phyloP scores from a whole-genome alignment of 2,329 filamentous ascomycete species.

The Pestalotiopsis fici region DNA sequence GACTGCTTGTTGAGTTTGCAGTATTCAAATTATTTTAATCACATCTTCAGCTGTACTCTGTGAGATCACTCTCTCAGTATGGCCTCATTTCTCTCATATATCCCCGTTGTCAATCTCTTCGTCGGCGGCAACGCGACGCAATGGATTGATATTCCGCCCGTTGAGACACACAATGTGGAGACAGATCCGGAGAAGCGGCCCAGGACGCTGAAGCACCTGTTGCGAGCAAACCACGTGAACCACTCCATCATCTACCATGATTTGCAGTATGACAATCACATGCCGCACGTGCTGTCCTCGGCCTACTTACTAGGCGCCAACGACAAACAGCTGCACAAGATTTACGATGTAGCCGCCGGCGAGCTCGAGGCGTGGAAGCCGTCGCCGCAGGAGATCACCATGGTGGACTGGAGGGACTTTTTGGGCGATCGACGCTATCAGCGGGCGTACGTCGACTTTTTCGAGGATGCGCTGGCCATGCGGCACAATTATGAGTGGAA shows the following conservation, averaged over 20 bases:
- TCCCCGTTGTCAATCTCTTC: slow-evolving; percentile 40
- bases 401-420: slow-evolving; percentile 84
- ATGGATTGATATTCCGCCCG: slow-evolving; percentile 61
- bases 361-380: slow-evolving; percentile 78
- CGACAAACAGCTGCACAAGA: slow-evolving; percentile 69
- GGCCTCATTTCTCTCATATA: slow-evolving; percentile 42
- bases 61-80: slow-evolving; percentile 17
- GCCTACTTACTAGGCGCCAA: slow-evolving; percentile 83
- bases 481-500: slow-evolving; percentile 82
- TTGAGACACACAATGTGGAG: slow-evolving; percentile 79
- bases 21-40: no score
- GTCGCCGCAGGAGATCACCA: slow-evolving; percentile 80
- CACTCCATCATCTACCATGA: slow-evolving; percentile 80
- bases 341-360: slow-evolving; percentile 78
- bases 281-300: slow-evolving; percentile 78
- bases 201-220: slow-evolving; percentile 83
- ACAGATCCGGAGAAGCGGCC: slow-evolving; percentile 76
- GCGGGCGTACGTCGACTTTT: slow-evolving; percentile 90
- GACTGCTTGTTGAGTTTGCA: no score
- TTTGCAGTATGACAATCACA: slow-evolving; percentile 78
- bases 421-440: slow-evolving; percentile 81
- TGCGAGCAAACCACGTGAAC: slow-evolving; percentile 91
- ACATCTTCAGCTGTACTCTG: no score
- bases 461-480: slow-evolving; percentile 84
- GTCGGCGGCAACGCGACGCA: slow-evolving; percentile 27